Evolutionary conservation across 306 rosid genomes (phyloP).

Genomic region (Trifolium pratense): DNA sequence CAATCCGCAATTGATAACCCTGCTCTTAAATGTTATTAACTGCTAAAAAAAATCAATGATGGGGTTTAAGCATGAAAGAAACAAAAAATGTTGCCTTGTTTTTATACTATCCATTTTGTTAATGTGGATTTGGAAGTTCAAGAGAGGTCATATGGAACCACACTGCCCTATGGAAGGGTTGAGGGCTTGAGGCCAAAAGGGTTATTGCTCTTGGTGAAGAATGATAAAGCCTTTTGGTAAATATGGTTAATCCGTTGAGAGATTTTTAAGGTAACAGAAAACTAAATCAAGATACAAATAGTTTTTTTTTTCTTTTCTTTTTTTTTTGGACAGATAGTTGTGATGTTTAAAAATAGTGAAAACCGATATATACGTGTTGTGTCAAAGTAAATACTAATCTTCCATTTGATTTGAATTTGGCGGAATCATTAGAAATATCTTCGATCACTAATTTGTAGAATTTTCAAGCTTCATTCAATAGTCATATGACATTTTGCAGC

Average conservation of each 20-base stretch:
- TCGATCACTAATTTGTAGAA: no score
- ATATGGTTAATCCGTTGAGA: slow-evolving; percentile 14
- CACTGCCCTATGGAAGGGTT: slow-evolving; percentile 35
- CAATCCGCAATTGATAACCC: no score
- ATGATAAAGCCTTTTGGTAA: slow-evolving; percentile 5
- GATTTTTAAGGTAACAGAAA: slow-evolving; percentile 29
- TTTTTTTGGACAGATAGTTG: background rate
- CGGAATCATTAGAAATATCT: no score
- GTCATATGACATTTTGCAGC: no score
- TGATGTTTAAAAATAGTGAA: slow-evolving; percentile 32
- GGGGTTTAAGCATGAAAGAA: background rate
- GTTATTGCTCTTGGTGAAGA: background rate
- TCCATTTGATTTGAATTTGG: no score
- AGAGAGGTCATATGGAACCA: slow-evolving; percentile 35
- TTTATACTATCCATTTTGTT: background rate
- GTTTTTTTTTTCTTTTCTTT: no score
- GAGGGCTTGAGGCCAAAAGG: slow-evolving; percentile 21
- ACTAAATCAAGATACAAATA: slow-evolving; percentile 27
- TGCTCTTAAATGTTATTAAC: background rate
- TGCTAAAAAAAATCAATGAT: background rate
- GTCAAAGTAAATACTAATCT: no score
- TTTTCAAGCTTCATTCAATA: no score
- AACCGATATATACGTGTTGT: no score
- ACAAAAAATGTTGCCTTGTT: background rate
- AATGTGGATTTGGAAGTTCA: background rate